Percentiles rank a stretch among this genome's conserved stretches.
Evolutionary conservation across 164 flowering plant species (phyloP).

Genomic region (Brasenia schreberi): DNA sequence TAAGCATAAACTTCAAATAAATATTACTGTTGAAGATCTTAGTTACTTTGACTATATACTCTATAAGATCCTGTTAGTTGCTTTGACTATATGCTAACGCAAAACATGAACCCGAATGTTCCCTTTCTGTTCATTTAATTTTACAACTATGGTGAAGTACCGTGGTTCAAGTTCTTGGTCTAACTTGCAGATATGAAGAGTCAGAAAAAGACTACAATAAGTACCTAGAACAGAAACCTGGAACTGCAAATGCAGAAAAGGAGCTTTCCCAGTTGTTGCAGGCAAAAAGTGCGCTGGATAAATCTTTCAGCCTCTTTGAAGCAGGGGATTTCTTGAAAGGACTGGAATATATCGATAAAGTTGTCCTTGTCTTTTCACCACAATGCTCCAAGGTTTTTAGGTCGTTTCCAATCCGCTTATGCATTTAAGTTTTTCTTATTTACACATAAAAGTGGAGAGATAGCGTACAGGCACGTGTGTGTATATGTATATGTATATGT

Average conservation of each 20-base stretch:
- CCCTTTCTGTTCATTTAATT: background rate
- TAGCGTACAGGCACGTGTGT: no score
- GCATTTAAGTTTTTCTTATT: background rate
- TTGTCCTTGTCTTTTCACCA: constrained; percentile 94
- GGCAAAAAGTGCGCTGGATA: constrained; percentile 59
- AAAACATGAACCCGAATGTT: no score
- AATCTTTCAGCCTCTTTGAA: constrained; percentile 48
- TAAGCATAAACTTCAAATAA: no score
- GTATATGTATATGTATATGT: no score
- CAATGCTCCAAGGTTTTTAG: constrained; percentile 62
- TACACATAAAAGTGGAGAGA: no score
- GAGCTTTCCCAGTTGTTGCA: constrained; percentile 80
- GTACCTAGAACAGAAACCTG: constrained; percentile 68
- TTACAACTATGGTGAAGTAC: background rate
- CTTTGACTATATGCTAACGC: no score
- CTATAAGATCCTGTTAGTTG: no score
- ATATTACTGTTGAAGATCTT: no score
- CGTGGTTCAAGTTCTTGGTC: constrained; percentile 21
- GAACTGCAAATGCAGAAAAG: constrained; percentile 61
- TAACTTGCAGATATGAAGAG: constrained; percentile 77
- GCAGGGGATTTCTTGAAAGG: constrained; percentile 62
- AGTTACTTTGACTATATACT: no score
- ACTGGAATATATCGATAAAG: constrained; percentile 70
- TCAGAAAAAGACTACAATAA: constrained; percentile 71
- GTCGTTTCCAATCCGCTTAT: background rate